phyloP scores from a whole-genome alignment of 148 eudicot species.

The Cornus controversa region DNA sequence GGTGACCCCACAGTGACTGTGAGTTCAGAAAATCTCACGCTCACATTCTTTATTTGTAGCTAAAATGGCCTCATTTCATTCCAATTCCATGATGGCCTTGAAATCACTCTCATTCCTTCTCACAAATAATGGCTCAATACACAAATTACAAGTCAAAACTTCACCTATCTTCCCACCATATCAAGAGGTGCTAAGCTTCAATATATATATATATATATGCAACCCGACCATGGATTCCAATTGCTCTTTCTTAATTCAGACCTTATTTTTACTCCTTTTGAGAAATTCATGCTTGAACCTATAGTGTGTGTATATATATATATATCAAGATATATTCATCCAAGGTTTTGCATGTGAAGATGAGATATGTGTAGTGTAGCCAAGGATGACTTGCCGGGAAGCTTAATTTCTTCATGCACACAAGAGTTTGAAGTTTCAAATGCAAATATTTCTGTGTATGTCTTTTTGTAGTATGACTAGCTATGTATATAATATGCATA shows the following conservation, averaged over 20 bases:
- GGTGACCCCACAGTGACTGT: conserved; percentile 15
- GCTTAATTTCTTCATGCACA: neutral
- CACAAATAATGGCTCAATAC: no score
- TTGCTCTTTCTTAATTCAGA: no score
- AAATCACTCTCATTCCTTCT: neutral
- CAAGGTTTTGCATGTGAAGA: conserved; percentile 18
- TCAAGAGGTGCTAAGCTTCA: no score
- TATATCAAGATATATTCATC: conserved; percentile 4
- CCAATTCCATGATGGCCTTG: conserved; percentile 8
- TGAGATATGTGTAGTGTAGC: conserved; percentile 16
- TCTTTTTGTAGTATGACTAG: no score
- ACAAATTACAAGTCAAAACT: no score
- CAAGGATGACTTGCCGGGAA: conserved; percentile 27
- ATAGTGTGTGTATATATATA: no score
- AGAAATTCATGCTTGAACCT: neutral
- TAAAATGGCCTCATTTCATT: neutral
- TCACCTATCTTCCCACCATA: no score
- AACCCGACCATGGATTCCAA: no score
- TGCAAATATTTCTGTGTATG: neutral
- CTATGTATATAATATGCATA: no score
- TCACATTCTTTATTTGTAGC: neutral
- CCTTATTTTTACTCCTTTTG: neutral
- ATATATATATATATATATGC: no score
- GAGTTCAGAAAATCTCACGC: neutral
- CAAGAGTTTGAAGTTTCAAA: neutral